Conservation (phyloP, 179 eudicot genomes). For the Actinidia chinensis region DNA sequence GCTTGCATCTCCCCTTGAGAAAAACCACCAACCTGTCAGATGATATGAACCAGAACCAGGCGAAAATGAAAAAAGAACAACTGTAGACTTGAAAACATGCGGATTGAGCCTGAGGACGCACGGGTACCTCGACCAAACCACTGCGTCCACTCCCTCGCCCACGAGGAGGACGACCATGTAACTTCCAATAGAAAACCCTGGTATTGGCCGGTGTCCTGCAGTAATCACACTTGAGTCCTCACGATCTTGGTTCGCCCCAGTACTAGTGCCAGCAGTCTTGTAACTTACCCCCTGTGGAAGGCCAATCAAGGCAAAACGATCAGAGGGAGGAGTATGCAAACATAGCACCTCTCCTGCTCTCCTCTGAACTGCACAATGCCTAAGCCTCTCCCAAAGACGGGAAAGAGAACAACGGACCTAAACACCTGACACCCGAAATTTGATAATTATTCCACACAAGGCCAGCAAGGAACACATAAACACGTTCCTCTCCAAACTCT, state of each 20-base stretch:
- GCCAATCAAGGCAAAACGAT: no score
- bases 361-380: no score
- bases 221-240: not conserved
- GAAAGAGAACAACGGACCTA: no score
- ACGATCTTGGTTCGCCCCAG: not conserved
- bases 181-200: not conserved
- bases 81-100: not conserved
- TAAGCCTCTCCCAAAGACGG: no score
- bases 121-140: not conserved
- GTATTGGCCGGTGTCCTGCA: not conserved
- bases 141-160: no score
- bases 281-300: no score
- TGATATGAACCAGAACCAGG: not conserved
- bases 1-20: not conserved
- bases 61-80: not conserved
- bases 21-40: not conserved
- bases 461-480: no score
- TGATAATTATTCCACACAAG: no score
- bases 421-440: no score
- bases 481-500: no score
- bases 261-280: not conserved
- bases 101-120: not conserved
- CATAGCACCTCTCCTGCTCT: no score
- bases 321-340: no score
- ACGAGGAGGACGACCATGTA: not conserved